Evolutionary conservation across 805 yeast species (phyloP), one percentile per base, ranked within the genome.

Genomic region (Spencermartinsiella europaea): DNA sequence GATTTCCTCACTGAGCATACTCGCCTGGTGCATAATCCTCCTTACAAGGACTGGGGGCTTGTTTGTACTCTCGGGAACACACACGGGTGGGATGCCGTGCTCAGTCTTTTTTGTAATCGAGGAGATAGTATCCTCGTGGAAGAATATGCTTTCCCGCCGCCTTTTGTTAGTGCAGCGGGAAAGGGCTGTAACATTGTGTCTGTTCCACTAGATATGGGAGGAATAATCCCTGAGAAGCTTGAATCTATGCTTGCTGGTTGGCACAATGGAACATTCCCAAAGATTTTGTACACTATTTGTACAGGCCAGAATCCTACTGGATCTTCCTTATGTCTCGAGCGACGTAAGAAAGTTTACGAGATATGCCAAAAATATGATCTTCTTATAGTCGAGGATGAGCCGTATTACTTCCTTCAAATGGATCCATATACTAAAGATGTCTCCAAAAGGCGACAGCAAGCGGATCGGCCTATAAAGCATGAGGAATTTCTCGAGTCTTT

Each of bases 241-340:
- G 90, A 73, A 33, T 56, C 63, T 7, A 65, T 81, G 44, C 69
- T 91, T 58, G 76, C 73, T 50, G 70, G 75, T 61, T 90, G 97
- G 97, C 75, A 73, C 3, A 71, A 66, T 33, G 67, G 66, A 5
- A 76, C 78, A 48, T n/a, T n/a, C n/a, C 98, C 98, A 55, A 88
- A 84, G 66, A 71, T 91, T 50, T 73, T 91, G 57, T 93, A 93
- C 78, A 82, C 93, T 35, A 87, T 91, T 58, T 83, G 91, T 55
- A 93, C 98, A 4, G 99, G 99, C 52, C 98, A 93, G 72, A 91
- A 91, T 75, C 99, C 99, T 53, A 90, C 97, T 16, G 99, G 99
- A 34, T 81, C 95, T 2, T 84, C 88, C 21, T 72, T 93, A 59
- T 72, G 83, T 31, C 68, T 61, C 21, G 90, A 86, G 60, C 81